A percentile compares a stretch with the other conserved stretches of the same genome.
These are phyloP conservation scores for Leccinum olivaceopallidum DNA, from an alignment of 768 basidiomycete species.

Conservation along the genomic window DNA sequence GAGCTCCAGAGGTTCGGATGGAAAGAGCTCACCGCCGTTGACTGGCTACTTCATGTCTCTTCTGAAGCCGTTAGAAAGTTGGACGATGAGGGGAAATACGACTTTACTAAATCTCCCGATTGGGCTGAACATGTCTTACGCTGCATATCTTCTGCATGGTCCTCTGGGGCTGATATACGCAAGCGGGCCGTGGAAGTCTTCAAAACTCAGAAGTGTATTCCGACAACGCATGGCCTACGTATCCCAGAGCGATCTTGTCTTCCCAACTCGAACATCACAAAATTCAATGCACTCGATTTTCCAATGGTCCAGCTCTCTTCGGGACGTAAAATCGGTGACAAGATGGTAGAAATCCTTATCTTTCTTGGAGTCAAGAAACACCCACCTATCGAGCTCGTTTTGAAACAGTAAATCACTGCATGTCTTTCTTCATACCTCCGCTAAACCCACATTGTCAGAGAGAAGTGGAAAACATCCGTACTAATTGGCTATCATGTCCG, in stretches of 20 bases:
- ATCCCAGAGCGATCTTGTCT: not conserved
- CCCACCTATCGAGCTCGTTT: not conserved
- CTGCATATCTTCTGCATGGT: slow-evolving; percentile 50
- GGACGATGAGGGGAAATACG: slow-evolving; percentile 43
- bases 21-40: slow-evolving; percentile 66
- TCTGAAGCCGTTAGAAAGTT: slow-evolving; percentile 39
- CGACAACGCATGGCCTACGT: not conserved
- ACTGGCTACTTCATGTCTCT: slow-evolving; percentile 71
- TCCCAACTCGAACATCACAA: not conserved
- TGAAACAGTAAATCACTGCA: not conserved
- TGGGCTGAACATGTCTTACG: slow-evolving; percentile 80
- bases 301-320: not conserved
- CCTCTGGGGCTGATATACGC: not conserved
- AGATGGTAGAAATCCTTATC: not conserved
- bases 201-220: not conserved
- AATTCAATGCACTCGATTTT: not conserved
- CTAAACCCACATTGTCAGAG: not conserved
- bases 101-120: slow-evolving; percentile 58
- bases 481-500: slow-evolving; percentile 5
- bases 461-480: not conserved
- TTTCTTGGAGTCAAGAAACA: not conserved
- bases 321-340: not conserved
- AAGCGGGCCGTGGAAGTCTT: not conserved
- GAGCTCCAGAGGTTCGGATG: slow-evolving; percentile 67
- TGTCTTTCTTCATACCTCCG: not conserved